Base-by-base conservation (phyloP, 306 rosid genomes). In the Amphicarpaea edgeworthii region DNA sequence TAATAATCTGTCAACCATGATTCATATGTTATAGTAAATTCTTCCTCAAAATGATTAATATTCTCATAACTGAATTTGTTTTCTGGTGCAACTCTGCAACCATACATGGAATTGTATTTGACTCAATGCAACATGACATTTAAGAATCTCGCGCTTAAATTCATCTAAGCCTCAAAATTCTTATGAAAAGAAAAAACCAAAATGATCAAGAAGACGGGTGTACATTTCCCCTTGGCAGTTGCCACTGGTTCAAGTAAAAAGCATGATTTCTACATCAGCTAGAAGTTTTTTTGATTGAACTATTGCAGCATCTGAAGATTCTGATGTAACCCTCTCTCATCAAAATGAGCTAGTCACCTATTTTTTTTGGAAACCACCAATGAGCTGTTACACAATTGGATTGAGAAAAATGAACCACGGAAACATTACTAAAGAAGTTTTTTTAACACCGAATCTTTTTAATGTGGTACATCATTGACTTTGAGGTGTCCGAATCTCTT, bases 191-290 rank as follows among this genome's bases (percentile, higher is more conserved):
- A n/a, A 15, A 45, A 17, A 46, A 17, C 8, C 40, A 42, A 67
- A 41, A 53, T 50, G 62, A 20, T 75, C 19, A 21, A 77, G 57
- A 21, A 77, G 57, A 55, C 41, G 12, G 16, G 67, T 76, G 73
- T 3, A 16, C 8, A 10, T 66, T 3, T 12, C 54, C 41, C 10
- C 16, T 41, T 12, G 28, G 3, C n/a, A n/a, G n/a, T n/a, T n/a
- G n/a, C n/a, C n/a, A 17, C 47, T n/a, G 14, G 61, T 17, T 30
- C 15, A 70, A 17, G 28, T 30, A 30, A 30, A 30, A 30, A 30
- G 37, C 37, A 30, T 30, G 37, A 30, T 30, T 30, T 30, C 37
- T 30, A 30, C 5, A 30, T 30, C 37, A 30, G 37, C 37, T 3
- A 30, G 37, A 30, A 30, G 37, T 30, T 30, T 30, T 30, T 30